Evolutionary conservation across 306 rosid species (phyloP).

Genomic region (Albizia julibrissin): DNA sequence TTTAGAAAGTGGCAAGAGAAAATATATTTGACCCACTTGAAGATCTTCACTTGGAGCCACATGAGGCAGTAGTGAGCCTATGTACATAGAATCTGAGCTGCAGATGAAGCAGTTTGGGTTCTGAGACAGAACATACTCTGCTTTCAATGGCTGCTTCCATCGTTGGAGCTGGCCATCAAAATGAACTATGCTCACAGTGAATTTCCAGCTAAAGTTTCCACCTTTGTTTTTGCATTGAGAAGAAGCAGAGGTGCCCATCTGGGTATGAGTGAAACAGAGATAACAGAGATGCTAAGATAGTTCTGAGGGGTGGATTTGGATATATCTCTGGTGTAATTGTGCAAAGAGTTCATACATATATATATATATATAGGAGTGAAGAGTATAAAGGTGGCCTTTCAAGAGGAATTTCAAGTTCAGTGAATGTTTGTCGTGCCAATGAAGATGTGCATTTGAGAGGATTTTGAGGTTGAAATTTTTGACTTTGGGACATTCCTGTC

Average conservation of each 20-base stretch:
- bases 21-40: constrained; percentile 47
- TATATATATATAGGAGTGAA: neutral
- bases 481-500: neutral
- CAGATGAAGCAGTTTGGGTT: constrained; percentile 49
- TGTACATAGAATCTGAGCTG: constrained; percentile 45
- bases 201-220: constrained; percentile 21
- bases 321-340: neutral
- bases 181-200: constrained; percentile 40
- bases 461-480: neutral
- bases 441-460: neutral
- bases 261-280: constrained; percentile 4
- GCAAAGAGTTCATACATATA: neutral
- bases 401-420: neutral
- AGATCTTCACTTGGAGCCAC: constrained; percentile 38
- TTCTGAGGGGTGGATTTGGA: neutral
- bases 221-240: constrained; percentile 25
- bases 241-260: constrained; percentile 53
- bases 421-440: neutral
- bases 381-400: neutral
- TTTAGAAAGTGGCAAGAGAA: constrained; percentile 44
- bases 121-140: constrained; percentile 45
- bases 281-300: neutral
- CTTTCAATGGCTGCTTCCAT: constrained; percentile 37
- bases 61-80: constrained; percentile 31
- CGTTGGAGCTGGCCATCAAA: constrained; percentile 50